Conservation (phyloP, 163 green algal species). For the Scenedesmus sp. region DNA sequence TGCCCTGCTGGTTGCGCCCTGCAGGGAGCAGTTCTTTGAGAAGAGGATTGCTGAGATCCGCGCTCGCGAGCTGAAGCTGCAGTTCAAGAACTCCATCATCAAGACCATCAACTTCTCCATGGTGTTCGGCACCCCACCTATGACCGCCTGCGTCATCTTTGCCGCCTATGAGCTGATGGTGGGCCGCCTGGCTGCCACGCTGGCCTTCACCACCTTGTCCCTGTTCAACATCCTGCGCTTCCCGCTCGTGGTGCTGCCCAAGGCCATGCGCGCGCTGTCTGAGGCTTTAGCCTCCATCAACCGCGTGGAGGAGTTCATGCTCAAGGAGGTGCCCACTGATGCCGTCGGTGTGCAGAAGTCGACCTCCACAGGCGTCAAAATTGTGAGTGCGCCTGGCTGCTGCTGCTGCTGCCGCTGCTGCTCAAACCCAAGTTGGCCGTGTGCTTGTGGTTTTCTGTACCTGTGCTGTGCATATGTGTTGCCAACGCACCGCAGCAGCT, state of each 20-base stretch:
- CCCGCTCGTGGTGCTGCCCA: slow-evolving; percentile 78
- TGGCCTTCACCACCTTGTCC: slow-evolving; percentile 70
- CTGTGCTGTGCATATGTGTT: no score
- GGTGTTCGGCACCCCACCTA: slow-evolving; percentile 66
- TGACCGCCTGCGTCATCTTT: slow-evolving; percentile 67
- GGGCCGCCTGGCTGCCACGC: slow-evolving; percentile 28
- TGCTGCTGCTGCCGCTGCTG: not conserved
- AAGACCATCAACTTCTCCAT: slow-evolving; percentile 71
- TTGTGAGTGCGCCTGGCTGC: not conserved
- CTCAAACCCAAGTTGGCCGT: not conserved
- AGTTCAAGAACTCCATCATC: slow-evolving; percentile 59
- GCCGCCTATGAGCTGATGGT: slow-evolving; percentile 66
- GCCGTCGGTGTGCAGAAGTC: not conserved
- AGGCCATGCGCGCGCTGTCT: slow-evolving; percentile 70
- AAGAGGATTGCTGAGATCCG: slow-evolving; percentile 55
- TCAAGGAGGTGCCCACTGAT: slow-evolving; percentile 16
- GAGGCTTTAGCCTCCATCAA: slow-evolving; percentile 43
- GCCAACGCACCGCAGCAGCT: no score
- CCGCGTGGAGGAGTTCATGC: slow-evolving; percentile 55
- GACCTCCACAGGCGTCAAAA: not conserved
- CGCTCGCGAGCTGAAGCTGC: slow-evolving; percentile 57
- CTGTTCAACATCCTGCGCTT: slow-evolving; percentile 88
- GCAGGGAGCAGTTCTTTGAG: slow-evolving; percentile 68
- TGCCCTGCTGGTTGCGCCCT: not conserved
- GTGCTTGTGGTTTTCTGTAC: no score